Evolutionary conservation across 257 asterid genomes (phyloP).

Genomic region (Linaria vulgaris): DNA sequence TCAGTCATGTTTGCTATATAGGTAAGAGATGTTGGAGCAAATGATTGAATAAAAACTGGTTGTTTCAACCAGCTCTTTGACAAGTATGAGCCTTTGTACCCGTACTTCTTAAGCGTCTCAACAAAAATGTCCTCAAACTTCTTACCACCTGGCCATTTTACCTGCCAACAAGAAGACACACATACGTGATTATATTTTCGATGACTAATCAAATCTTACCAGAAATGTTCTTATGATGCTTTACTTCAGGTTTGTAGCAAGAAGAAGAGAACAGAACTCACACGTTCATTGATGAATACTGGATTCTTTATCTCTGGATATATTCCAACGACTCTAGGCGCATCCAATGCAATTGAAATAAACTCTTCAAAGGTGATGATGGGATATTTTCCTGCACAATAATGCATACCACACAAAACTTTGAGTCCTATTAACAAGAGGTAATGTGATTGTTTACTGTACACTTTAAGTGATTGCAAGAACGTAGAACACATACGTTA

Average conservation of each 20-base stretch:
- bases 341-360: slow-evolving; percentile 78
- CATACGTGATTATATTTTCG: slow-evolving; percentile 3
- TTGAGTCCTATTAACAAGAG: too few relatives aligned
- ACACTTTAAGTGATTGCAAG: background rate
- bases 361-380: slow-evolving; percentile 87
- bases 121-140: slow-evolving; percentile 87
- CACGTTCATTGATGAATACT: slow-evolving; percentile 76
- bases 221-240: background rate
- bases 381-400: slow-evolving; percentile 68
- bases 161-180: slow-evolving; percentile 44
- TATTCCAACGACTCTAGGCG: slow-evolving; percentile 88
- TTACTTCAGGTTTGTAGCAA: slow-evolving; percentile 11
- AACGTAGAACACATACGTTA: background rate
- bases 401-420: too few relatives aligned
- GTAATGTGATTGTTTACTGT: too few relatives aligned
- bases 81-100: slow-evolving; percentile 83
- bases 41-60: slow-evolving; percentile 89
- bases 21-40: slow-evolving; percentile 85
- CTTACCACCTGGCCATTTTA: slow-evolving; percentile 83
- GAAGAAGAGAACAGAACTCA: slow-evolving; percentile 39
- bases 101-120: slow-evolving; percentile 66
- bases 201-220: background rate
- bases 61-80: slow-evolving; percentile 82
- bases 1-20: slow-evolving; percentile 70
- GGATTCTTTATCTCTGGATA: slow-evolving; percentile 99